A percentile compares a stretch with the other conserved stretches of the same genome.
These are phyloP conservation scores for Pseudonitzschia delicatissima DNA, from an alignment of 108 stramenopile species.

Conservation along the genomic window DNA sequence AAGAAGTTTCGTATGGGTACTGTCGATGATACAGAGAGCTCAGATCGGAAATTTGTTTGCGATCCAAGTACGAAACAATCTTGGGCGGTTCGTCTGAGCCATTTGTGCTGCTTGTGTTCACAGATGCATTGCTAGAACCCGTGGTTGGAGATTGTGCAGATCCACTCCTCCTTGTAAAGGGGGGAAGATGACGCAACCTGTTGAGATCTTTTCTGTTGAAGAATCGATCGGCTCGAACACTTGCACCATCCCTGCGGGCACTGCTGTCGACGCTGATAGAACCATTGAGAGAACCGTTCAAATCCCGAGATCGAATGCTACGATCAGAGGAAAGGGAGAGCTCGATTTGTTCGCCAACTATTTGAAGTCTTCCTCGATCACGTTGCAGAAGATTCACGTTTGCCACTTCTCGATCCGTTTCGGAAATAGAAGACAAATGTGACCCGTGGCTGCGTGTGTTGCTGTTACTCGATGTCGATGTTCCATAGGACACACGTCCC, in stretches of 20 bases:
- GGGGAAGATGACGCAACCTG: conserved; percentile 10
- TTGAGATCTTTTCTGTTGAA: conserved; percentile 12
- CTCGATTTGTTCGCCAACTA: conserved; percentile 1
- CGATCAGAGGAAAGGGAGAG: neutral
- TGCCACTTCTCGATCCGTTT: conserved; percentile 42
- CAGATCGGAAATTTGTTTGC: conserved; percentile 26
- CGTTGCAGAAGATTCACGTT: conserved; percentile 21
- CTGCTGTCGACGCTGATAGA: neutral
- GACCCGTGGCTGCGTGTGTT: conserved; percentile 6
- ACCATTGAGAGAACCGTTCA: neutral
- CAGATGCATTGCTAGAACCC: conserved; percentile 21
- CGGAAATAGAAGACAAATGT: conserved; percentile 27
- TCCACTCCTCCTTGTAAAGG: conserved; percentile 4
- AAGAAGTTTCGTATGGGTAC: conserved; percentile 1
- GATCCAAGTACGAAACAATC: conserved; percentile 39
- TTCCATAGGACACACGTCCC: conserved; percentile 30
- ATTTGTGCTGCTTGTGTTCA: conserved; percentile 23
- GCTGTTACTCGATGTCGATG: conserved; percentile 23
- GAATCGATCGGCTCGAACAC: conserved; percentile 30
- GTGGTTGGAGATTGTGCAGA: conserved; percentile 22
- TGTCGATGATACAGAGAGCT: conserved; percentile 18
- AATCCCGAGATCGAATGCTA: neutral
- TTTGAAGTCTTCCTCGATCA: conserved; percentile 7
- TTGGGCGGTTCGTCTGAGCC: conserved; percentile 27
- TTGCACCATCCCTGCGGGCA: conserved; percentile 34